These are phyloP conservation scores for Madurella mycetomatis DNA, from an alignment of 2,329 filamentous ascomycete genomes.

Conservation along the genomic window DNA sequence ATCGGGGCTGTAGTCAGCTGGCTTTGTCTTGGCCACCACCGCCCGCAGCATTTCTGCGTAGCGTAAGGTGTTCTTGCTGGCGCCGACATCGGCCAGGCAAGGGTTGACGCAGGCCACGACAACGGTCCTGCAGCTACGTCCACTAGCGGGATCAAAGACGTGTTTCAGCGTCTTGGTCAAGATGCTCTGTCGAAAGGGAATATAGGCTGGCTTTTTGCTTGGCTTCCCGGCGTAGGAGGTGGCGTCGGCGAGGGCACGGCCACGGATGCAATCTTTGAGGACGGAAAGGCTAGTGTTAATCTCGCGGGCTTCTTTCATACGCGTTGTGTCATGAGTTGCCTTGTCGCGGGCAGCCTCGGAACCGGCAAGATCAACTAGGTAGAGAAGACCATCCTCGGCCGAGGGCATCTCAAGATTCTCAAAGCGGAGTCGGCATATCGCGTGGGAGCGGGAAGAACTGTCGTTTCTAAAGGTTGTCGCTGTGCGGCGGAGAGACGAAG, in stretches of 20 bases:
- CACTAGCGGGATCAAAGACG: slow-evolving; percentile 41
- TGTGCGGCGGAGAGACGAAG: slow-evolving; percentile 38
- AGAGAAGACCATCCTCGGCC: slow-evolving; percentile 40
- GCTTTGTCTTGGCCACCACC: slow-evolving; percentile 29
- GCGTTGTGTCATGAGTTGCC: slow-evolving; percentile 35
- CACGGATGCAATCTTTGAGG: slow-evolving; percentile 50
- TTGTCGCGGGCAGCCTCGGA: slow-evolving; percentile 46
- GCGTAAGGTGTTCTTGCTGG: slow-evolving; percentile 46
- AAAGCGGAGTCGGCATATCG: slow-evolving; percentile 44
- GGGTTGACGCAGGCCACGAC: slow-evolving; percentile 47
- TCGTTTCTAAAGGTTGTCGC: slow-evolving; percentile 44
- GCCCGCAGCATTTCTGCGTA: slow-evolving; percentile 46
- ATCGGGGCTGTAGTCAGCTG: slow-evolving; percentile 24
- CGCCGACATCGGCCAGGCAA: slow-evolving; percentile 38
- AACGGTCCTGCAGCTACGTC: slow-evolving; percentile 39
- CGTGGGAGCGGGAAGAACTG: slow-evolving; percentile 45
- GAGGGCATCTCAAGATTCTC: slow-evolving; percentile 28
- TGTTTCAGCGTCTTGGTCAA: slow-evolving; percentile 47
- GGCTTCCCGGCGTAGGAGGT: slow-evolving; percentile 7
- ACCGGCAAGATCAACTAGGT: slow-evolving; percentile 45
- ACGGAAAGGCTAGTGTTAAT: slow-evolving; percentile 47
- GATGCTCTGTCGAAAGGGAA: slow-evolving; percentile 44
- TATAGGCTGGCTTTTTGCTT: slow-evolving; percentile 33
- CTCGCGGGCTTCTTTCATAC: slow-evolving; percentile 44
- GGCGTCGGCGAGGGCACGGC: slow-evolving; percentile 36